Base-by-base conservation (phyloP, 176 grass and related monocot genomes). In the Carex pumila region DNA sequence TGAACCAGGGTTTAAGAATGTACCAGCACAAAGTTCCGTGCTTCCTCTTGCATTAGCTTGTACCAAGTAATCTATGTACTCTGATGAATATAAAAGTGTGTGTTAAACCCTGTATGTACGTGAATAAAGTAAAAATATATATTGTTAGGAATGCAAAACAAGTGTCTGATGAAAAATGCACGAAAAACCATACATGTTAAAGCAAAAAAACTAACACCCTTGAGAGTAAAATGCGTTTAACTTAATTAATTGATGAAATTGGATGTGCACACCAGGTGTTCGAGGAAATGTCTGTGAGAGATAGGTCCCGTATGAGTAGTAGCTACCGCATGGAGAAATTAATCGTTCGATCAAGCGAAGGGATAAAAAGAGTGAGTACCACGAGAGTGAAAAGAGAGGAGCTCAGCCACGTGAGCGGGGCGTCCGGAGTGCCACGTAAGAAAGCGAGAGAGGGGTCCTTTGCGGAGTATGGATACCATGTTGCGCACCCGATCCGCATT, bases 381-480 rank as follows among this genome's bases (percentile, higher is more conserved):
- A 6, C 79, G 37, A 45, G 91, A 86, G 88, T 98, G 93, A 83
- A 98, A 98, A 22, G 93, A 92, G 36, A 81, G 74, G 83, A 98
- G 92, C 15, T 93, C 93, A 45, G 84, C 5, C 34, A 81, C 63
- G 77, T 84, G 73, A n/a, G 96, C 96, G 21, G 88, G 91, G 58
- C 77, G 81, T 59, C 93, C 93, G 17, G 87, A 80, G 87, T 93
- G 91, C 91, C 93, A 98, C 34, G 90, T 86, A 70, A 98, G 63
- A 67, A 89, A 92, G 12, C 52, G 85, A n/a, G 80, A 77, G 65
- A 98, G 79, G 80, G 93, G 96, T 0, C 93, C 96, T 25, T 87
- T 89, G 18, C 91, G 89, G 79, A 95, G 96, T 85, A 93, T 92
- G 83, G 96, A 98, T 61, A 93, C 86, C 89, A 98, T 98, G 93